These are phyloP conservation scores for Pyrus betulifolia DNA, from an alignment of 306 rosid species.

Conservation along the genomic window DNA sequence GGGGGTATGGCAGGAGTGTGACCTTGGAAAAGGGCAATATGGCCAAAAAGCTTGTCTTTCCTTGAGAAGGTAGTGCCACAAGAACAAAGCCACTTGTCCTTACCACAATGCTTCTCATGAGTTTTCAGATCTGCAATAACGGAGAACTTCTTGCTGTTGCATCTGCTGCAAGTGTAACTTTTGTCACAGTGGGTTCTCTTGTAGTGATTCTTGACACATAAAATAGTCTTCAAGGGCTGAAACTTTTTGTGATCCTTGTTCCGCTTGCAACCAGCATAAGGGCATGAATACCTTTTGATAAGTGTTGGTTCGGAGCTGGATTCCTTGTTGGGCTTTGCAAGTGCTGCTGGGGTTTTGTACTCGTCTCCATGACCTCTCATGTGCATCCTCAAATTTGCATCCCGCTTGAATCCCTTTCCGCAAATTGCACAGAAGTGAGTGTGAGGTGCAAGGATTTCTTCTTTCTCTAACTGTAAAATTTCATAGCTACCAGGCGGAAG, in stretches of 20 bases:
- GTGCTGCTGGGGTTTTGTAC: constrained; percentile 97
- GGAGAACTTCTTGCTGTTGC: constrained; percentile 88
- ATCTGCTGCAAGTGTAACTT: constrained; percentile 90
- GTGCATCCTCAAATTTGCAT: constrained; percentile 96
- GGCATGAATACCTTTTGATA: constrained; percentile 93
- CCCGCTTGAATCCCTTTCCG: constrained; percentile 98
- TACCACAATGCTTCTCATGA: constrained; percentile 98
- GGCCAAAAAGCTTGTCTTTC: constrained; percentile 99
- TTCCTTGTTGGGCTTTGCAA: constrained; percentile 84
- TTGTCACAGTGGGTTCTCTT: constrained; percentile 99
- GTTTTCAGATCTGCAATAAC: constrained; percentile 98
- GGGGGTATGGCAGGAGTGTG: constrained; percentile 92
- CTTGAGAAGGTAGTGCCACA: constrained; percentile 99
- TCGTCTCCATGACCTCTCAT: constrained; percentile 99
- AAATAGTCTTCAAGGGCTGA: constrained; percentile 88
- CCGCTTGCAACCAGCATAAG: constrained; percentile 87
- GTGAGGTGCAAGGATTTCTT: constrained; percentile 97
- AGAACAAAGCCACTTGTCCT: constrained; percentile 97
- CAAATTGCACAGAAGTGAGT: constrained; percentile 96
- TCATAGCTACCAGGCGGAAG: constrained; percentile 91
- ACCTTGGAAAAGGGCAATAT: constrained; percentile 93
- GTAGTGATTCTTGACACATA: constrained; percentile 97
- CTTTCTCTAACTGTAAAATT: constrained; percentile 88
- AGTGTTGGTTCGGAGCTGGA: constrained; percentile 51
- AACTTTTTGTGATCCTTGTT: constrained; percentile 92